phyloP scores from a whole-genome alignment of 179 eudicot genomes.

The Beta corolliflora region DNA sequence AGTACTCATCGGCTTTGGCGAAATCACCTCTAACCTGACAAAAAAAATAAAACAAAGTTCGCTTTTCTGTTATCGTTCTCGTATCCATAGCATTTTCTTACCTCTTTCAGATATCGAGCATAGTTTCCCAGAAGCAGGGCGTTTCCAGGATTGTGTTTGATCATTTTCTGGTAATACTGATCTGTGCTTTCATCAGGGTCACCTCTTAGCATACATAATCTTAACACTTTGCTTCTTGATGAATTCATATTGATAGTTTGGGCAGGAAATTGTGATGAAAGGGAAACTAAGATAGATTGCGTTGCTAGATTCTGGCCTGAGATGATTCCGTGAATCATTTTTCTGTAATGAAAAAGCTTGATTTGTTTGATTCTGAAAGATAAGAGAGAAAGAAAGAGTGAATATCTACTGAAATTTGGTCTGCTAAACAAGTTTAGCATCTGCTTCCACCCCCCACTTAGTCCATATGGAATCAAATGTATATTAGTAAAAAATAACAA shows the following conservation, averaged over 20 bases:
- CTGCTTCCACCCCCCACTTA: background rate
- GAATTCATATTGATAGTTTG: background rate
- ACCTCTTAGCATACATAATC: constrained; percentile 6
- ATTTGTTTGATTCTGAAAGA: background rate
- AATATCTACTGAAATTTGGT: background rate
- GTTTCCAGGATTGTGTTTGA: constrained; percentile 8
- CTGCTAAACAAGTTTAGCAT: constrained; percentile 2
- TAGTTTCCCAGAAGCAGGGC: constrained; percentile 12
- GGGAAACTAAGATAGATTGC: background rate
- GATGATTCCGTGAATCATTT: constrained; percentile 7
- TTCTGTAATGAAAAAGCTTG: background rate
- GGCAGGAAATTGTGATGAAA: background rate
- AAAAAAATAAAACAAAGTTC: background rate
- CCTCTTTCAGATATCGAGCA: constrained; percentile 3
- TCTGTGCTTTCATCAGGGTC: background rate
- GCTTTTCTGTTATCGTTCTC: background rate
- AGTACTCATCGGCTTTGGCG: background rate
- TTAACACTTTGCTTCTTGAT: background rate
- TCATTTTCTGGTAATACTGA: background rate
- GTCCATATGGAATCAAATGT: background rate
- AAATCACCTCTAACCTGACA: constrained; percentile 13
- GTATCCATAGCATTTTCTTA: background rate
- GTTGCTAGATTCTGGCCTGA: background rate
- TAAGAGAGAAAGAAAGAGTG: background rate
- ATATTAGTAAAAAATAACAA: no score